These are phyloP conservation scores for Neophaeococcomyces aloes DNA, from an alignment of 2,329 filamentous ascomycete species.

Conservation along the genomic window DNA sequence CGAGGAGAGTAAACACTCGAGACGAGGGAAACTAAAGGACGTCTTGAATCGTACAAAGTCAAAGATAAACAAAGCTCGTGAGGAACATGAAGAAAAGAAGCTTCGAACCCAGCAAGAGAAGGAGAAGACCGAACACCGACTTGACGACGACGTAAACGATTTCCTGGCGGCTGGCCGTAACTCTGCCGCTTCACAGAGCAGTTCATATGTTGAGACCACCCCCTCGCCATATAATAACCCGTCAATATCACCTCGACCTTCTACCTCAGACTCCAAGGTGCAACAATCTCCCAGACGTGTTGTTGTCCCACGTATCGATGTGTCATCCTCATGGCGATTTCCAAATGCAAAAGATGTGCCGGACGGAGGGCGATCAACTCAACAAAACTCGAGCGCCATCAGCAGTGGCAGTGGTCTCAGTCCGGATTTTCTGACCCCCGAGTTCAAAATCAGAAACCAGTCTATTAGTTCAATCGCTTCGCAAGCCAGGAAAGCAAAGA, in stretches of 20 bases:
- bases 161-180: slow-evolving; percentile 18
- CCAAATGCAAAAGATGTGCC: slow-evolving; percentile 25
- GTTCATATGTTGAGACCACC: slow-evolving; percentile 6
- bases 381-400: neutral
- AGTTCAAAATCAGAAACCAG: slow-evolving; percentile 16
- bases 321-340: slow-evolving; percentile 27
- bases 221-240: slow-evolving; percentile 1
- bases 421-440: slow-evolving; percentile 13
- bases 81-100: slow-evolving; percentile 4
- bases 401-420: neutral
- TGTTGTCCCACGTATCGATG: slow-evolving; percentile 27
- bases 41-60: slow-evolving; percentile 19
- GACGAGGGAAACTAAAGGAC: slow-evolving; percentile 18
- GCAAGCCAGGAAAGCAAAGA: slow-evolving; percentile 33
- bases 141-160: slow-evolving; percentile 18
- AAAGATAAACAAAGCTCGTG: slow-evolving; percentile 19
- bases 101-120: neutral
- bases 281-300: slow-evolving; percentile 23
- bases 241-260: slow-evolving; percentile 13
- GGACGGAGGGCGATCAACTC: slow-evolving; percentile 7
- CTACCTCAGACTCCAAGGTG: slow-evolving; percentile 16
- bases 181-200: slow-evolving; percentile 12
- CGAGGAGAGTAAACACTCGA: slow-evolving; percentile 10
- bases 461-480: slow-evolving; percentile 23
- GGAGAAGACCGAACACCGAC: slow-evolving; percentile 10